Evolutionary conservation across 106 monocot species (phyloP).

Genomic region (Amphibolis antarctica): DNA sequence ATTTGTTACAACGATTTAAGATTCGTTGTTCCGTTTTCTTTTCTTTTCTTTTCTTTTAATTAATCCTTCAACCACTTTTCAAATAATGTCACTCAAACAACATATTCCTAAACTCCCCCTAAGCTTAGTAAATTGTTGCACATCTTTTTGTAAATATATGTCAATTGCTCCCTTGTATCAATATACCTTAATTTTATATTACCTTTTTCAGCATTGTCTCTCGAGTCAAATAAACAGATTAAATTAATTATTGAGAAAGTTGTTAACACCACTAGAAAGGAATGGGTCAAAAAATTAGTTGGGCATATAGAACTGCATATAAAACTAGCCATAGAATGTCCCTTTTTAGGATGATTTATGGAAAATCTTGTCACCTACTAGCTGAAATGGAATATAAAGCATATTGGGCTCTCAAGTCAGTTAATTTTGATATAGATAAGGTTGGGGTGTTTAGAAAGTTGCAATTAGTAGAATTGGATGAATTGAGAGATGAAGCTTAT

Average conservation of each 20-base stretch:
- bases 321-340: neutral
- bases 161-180: too few species aligned
- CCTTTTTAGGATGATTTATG: neutral
- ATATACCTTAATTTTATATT: too few species aligned
- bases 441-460: neutral
- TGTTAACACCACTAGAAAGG: neutral
- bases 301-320: neutral
- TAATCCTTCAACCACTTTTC: too few species aligned
- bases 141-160: too few species aligned
- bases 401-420: neutral
- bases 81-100: too few species aligned
- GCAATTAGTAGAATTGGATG: neutral
- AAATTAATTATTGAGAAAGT: constrained; percentile 5
- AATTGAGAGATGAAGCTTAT: neutral
- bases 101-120: too few species aligned
- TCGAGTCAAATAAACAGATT: neutral
- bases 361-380: neutral
- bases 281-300: neutral
- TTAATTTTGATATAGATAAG: neutral
- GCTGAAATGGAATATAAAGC: neutral
- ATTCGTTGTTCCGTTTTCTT: too few species aligned
- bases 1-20: too few species aligned
- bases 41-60: too few species aligned
- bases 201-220: too few species aligned
- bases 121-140: too few species aligned